These are phyloP conservation scores for Gyrodon lividus DNA, from an alignment of 768 basidiomycete species.

Conservation along the genomic window DNA sequence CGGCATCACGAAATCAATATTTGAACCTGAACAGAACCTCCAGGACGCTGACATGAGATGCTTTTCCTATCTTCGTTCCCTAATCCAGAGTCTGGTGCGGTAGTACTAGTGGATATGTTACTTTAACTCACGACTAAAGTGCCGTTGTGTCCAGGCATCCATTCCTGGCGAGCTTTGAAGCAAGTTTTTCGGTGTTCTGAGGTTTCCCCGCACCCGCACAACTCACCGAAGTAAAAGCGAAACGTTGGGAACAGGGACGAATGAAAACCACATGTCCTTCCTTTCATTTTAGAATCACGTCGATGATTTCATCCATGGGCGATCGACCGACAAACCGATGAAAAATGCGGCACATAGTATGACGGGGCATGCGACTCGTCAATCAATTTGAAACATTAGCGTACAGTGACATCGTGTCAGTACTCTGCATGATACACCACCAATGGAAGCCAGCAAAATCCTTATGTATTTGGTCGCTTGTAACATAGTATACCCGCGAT, in stretches of 20 bases:
- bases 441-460: constrained; percentile 4
- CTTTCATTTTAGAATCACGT: too few species aligned
- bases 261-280: background rate
- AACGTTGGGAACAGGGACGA: background rate
- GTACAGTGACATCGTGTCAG: background rate
- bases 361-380: constrained; percentile 1
- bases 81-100: background rate
- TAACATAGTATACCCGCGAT: constrained; percentile 16
- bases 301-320: background rate
- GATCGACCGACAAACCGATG: background rate
- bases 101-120: constrained; percentile 14
- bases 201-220: constrained; percentile 20
- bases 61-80: background rate
- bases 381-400: background rate
- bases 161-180: constrained; percentile 10
- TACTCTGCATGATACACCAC: background rate
- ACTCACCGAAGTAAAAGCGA: background rate
- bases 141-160: background rate
- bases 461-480: background rate
- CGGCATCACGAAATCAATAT: too few species aligned
- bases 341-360: background rate
- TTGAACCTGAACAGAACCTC: too few species aligned
- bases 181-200: too few species aligned
- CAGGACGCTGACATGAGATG: too few species aligned
- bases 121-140: constrained; percentile 1